Percentiles rank a stretch among this genome's conserved stretches.
phyloP scores from a whole-genome alignment of 345 rosid genomes.

The Kandelia obovata region DNA sequence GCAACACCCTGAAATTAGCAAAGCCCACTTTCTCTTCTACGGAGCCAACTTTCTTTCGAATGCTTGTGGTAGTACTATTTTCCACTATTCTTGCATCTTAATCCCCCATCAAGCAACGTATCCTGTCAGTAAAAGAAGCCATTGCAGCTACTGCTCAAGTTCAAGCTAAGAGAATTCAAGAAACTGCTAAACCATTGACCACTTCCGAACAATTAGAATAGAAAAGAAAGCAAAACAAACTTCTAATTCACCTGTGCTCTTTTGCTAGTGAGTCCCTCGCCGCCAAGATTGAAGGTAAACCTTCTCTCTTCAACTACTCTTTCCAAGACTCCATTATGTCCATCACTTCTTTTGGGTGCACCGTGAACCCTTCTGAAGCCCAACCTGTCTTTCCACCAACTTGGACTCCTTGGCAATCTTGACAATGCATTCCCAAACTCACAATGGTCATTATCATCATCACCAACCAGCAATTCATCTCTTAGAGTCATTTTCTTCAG shows the following conservation, averaged over 20 bases:
- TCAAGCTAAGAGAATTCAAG: no score
- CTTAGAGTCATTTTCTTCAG: slow-evolving; percentile 52
- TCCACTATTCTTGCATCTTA: background rate
- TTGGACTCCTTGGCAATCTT: slow-evolving; percentile 33
- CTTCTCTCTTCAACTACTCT: slow-evolving; percentile 41
- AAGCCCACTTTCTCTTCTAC: background rate
- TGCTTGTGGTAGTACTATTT: background rate
- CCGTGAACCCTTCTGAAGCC: slow-evolving; percentile 33
- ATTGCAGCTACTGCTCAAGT: background rate
- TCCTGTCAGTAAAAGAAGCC: slow-evolving; percentile 13
- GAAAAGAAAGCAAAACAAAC: background rate
- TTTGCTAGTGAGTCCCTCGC: slow-evolving; percentile 17
- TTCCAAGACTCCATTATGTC: slow-evolving; percentile 25
- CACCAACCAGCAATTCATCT: slow-evolving; percentile 53
- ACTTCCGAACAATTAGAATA: background rate
- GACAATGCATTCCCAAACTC: slow-evolving; percentile 14
- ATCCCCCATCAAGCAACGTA: slow-evolving; percentile 4
- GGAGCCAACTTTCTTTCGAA: background rate
- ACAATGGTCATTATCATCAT: slow-evolving; percentile 25
- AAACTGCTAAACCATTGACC: no score
- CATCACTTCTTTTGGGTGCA: slow-evolving; percentile 24
- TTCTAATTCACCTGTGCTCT: slow-evolving; percentile 22
- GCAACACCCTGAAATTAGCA: background rate
- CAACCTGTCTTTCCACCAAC: slow-evolving; percentile 57
- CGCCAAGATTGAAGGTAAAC: slow-evolving; percentile 15